phyloP scores from a whole-genome alignment of 2,329 filamentous ascomycete species.

The Clarireedia hainanense region DNA sequence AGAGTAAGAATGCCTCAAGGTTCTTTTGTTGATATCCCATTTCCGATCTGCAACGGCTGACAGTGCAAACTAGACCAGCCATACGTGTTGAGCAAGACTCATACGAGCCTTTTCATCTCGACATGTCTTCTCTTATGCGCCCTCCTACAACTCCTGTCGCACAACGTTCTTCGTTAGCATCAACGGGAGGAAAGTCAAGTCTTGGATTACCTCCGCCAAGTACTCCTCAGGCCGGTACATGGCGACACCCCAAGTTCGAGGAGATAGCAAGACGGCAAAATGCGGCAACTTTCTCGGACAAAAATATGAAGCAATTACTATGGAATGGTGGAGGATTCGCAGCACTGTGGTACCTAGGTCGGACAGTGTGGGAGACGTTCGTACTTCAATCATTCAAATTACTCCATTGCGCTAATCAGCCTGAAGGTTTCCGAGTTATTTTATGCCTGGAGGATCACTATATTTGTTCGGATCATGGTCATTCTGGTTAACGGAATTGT shows the following conservation, averaged over 20 bases:
- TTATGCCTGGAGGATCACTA: slow-evolving; percentile 15
- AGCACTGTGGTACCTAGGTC: slow-evolving; percentile 38
- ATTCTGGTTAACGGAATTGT: slow-evolving; percentile 41
- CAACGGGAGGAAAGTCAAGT: background rate
- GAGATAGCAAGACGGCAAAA: slow-evolving; percentile 80
- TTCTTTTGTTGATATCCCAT: background rate
- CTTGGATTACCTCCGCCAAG: background rate
- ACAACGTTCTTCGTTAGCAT: background rate
- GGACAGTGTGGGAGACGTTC: slow-evolving; percentile 25
- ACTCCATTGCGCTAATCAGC: slow-evolving; percentile 6
- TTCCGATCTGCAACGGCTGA: background rate
- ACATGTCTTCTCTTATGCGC: slow-evolving; percentile 21
- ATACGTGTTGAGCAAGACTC: background rate
- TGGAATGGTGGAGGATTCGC: slow-evolving; percentile 56
- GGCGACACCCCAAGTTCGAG: slow-evolving; percentile 81
- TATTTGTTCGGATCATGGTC: slow-evolving; percentile 24
- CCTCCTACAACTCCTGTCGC: slow-evolving; percentile 22
- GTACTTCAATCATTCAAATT: slow-evolving; percentile 1
- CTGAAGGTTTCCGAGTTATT: slow-evolving; percentile 25
- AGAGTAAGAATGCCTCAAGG: background rate
- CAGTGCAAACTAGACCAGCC: background rate
- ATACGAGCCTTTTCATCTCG: background rate
- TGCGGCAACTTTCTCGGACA: slow-evolving; percentile 68
- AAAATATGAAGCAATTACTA: slow-evolving; percentile 62
- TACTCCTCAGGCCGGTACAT: slow-evolving; percentile 54